A percentile compares a stretch with the other conserved stretches of the same genome.
phyloP scores from a whole-genome alignment of 1,284 basidiomycete species.

The Sporisorium scitamineum region DNA sequence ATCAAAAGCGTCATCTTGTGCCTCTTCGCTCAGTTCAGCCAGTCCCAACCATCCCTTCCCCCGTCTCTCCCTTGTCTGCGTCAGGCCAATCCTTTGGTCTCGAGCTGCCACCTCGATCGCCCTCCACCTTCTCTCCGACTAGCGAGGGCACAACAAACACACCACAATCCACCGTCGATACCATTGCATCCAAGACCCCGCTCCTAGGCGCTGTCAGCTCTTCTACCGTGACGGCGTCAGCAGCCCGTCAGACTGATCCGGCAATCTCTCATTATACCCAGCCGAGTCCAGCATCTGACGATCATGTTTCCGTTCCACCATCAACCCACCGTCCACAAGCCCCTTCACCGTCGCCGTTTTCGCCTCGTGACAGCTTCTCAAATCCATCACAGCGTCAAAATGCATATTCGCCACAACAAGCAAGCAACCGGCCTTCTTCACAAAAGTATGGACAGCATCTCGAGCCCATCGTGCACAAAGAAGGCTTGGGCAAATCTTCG shows the following conservation, averaged over 20 bases:
- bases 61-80: slow-evolving; percentile 5
- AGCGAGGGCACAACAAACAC: slow-evolving; percentile 9
- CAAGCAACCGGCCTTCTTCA: background rate
- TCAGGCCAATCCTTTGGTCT: background rate
- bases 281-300: background rate
- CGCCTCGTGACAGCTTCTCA: background rate
- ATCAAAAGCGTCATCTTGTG: slow-evolving; percentile 20
- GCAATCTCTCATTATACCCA: slow-evolving; percentile 10
- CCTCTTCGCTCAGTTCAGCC: slow-evolving; percentile 35
- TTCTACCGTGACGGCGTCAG: background rate
- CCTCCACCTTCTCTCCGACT: slow-evolving; percentile 10
- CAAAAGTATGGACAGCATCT: background rate
- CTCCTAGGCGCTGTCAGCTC: background rate
- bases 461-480: background rate
- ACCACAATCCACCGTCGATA: slow-evolving; percentile 22
- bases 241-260: background rate
- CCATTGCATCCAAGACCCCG: slow-evolving; percentile 5
- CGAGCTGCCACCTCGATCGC: slow-evolving; percentile 6
- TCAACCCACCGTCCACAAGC: background rate
- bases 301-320: background rate
- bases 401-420: background rate
- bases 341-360: background rate
- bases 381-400: background rate
- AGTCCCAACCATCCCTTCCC: slow-evolving; percentile 29
- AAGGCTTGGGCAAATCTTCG: slow-evolving; percentile 17